phyloP scores from a whole-genome alignment of 208 protist genomes.

The Acanthamoeba lenticulata region DNA sequence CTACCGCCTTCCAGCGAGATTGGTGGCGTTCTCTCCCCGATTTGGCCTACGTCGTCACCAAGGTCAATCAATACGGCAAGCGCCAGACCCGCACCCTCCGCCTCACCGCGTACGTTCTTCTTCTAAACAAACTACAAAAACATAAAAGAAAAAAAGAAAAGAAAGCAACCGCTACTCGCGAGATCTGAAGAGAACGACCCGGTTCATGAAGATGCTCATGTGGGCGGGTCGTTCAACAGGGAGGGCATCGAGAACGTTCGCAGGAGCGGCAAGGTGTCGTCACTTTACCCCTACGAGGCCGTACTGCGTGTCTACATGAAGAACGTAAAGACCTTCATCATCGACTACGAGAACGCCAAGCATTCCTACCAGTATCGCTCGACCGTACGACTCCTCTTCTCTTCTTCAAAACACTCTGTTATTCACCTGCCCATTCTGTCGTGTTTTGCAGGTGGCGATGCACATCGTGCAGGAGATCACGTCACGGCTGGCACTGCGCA shows the following conservation, averaged over 20 bases:
- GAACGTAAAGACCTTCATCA: slow-evolving; percentile 39
- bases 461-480: slow-evolving; percentile 47
- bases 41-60: not conserved
- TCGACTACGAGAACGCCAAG: not conserved
- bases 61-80: not conserved
- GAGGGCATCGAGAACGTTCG: not conserved
- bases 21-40: not conserved
- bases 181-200: not conserved
- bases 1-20: not conserved
- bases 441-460: not conserved
- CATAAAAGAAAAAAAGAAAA: too few species aligned
- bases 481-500: not conserved
- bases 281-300: not conserved
- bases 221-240: not conserved
- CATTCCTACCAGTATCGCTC: slow-evolving; percentile 13
- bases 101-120: not conserved
- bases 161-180: not conserved
- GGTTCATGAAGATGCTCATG: too few species aligned
- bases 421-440: not conserved
- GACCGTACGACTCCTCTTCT: not conserved
- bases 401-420: not conserved
- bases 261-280: not conserved
- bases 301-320: not conserved
- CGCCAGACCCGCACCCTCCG: not conserved
- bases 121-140: not conserved